Evolutionary conservation across 441 rosid genomes (phyloP), one percentile per base, ranked within the genome.

Genomic region (Corymbia calophylla): DNA sequence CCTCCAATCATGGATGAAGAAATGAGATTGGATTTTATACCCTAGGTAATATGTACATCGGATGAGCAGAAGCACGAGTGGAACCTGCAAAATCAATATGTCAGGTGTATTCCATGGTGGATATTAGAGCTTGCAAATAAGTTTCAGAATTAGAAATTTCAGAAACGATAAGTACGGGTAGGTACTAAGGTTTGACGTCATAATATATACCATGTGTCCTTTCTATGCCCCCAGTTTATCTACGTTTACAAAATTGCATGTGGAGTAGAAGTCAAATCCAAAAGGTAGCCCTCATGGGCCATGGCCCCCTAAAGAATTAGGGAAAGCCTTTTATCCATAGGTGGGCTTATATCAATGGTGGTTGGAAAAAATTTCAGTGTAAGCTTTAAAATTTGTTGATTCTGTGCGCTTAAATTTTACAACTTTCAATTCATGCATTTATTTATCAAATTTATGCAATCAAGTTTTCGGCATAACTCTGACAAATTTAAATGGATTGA

Each of bases 11-110:
- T 11, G 21, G 17, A 39, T 73, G 29, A 39, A 73, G 14, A 13
- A 39, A 68, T 32, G 80, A 68, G 47, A 18, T 68, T 19, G 23
- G 47, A 68, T 19, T 32, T 58, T 25, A 58, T 58, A 29, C n/a
- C 64, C 11, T 10, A 25, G 64, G 25, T 25, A 25, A 25, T 58
- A 58, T 58, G 64, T 58, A 58, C 64, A 58, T 2, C 29, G 29
- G n/a, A 14, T 25, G n/a, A 29, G 11, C 64, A 58, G 25, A 25
- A 58, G 25, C 25, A 0, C n/a, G 25, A 0, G n/a, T 25, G 1
- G 2, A 58, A 58, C 25, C 29, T 58, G 64, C 64, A 58, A 2
- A 58, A 58, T 58, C 14, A 14, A 58, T 58, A 58, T 25, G 64
- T 25, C 14, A 58, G 64, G 25, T 58, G 64, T 10, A 58, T 9